These are phyloP conservation scores for Beauveria sp. DNA, from an alignment of 2,329 filamentous ascomycete species.

Conservation along the genomic window DNA sequence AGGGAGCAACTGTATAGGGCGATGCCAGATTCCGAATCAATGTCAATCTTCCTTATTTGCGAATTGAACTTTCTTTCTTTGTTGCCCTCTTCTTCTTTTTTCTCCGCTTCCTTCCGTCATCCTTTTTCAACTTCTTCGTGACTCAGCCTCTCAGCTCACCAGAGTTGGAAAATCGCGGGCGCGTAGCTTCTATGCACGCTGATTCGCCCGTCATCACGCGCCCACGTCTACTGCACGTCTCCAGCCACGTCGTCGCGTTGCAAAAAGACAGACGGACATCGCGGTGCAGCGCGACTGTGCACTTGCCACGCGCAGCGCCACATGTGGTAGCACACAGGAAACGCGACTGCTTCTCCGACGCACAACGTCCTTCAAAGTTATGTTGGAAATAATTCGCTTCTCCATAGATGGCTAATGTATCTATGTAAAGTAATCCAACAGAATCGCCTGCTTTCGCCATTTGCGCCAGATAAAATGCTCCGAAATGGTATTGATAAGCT, in stretches of 20 bases:
- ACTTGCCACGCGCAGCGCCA: constrained; percentile 1
- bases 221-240: not conserved
- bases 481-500: not conserved
- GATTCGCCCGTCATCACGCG: constrained; percentile 11
- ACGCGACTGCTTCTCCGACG: no score
- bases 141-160: not conserved
- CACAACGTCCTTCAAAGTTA: no score
- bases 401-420: not conserved
- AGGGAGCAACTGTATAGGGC: not conserved
- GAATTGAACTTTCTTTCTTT: not conserved
- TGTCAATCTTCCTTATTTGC: not conserved
- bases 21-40: not conserved
- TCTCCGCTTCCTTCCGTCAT: not conserved
- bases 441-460: not conserved
- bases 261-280: not conserved
- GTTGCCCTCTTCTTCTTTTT: not conserved
- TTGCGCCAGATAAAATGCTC: not conserved
- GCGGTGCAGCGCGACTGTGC: not conserved
- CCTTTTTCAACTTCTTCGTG: not conserved
- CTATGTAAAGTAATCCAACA: not conserved
- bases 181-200: constrained; percentile 4
- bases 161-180: not conserved
- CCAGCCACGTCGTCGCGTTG: constrained; percentile 2
- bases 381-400: not conserved
- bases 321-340: not conserved